These are phyloP conservation scores for Colletotrichum sublineola DNA, from an alignment of 2,329 filamentous ascomycete genomes.

Conservation along the genomic window DNA sequence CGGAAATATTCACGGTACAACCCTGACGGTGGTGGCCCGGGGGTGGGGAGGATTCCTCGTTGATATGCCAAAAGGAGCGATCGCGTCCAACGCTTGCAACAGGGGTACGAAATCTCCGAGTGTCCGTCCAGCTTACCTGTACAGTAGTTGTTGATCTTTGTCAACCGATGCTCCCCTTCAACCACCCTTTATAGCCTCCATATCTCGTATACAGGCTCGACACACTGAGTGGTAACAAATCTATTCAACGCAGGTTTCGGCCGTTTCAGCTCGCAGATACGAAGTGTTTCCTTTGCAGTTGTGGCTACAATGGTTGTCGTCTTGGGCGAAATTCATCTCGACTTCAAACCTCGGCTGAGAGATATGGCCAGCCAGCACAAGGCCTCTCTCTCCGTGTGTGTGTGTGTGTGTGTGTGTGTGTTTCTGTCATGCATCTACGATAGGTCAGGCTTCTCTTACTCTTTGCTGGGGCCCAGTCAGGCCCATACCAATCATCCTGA, in stretches of 20 bases:
- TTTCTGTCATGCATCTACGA: background rate
- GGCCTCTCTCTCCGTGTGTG: background rate
- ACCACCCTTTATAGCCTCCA: background rate
- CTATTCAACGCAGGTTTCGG: background rate
- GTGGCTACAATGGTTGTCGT: background rate
- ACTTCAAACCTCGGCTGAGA: background rate
- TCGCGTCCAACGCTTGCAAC: constrained; percentile 12
- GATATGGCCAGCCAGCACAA: background rate
- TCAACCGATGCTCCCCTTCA: background rate
- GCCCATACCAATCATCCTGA: constrained; percentile 21
- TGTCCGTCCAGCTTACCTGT: background rate
- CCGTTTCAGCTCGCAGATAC: constrained; percentile 17
- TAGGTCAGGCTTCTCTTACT: background rate
- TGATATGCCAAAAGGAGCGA: background rate
- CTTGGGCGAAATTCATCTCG: background rate
- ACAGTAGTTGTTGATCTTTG: constrained; percentile 1
- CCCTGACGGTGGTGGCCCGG: constrained; percentile 35
- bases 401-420: too few relatives aligned
- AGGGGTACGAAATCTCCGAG: constrained; percentile 23
- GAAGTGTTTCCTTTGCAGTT: constrained; percentile 8
- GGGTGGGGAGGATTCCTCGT: background rate
- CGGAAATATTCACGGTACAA: constrained; percentile 34
- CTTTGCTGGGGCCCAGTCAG: background rate
- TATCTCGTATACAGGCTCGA: too few relatives aligned
- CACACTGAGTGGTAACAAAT: background rate